Evolutionary conservation across 805 yeast species (phyloP).

Genomic region (Yueomyces sinensis): DNA sequence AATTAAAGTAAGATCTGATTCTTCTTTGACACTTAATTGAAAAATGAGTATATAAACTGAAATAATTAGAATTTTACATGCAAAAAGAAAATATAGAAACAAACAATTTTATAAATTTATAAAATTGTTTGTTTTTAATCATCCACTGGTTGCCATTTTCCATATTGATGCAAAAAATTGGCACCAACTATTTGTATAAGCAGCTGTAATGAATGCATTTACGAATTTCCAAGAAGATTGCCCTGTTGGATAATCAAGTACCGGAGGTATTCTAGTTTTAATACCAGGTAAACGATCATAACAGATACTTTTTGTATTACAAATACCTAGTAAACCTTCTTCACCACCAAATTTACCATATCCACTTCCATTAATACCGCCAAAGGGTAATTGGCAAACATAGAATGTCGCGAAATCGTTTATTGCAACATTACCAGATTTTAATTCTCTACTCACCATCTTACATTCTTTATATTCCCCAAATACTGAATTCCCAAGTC

Average conservation of each 20-base stretch:
- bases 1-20: no score
- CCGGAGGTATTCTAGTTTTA: conserved; percentile 73
- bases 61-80: background rate
- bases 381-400: conserved; percentile 93
- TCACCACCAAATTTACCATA: conserved; percentile 97
- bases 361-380: conserved; percentile 87
- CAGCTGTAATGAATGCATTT: conserved; percentile 65
- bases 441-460: conserved; percentile 46
- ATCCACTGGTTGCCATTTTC: no score
- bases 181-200: conserved; percentile 38
- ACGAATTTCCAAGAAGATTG: conserved; percentile 87
- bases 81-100: background rate
- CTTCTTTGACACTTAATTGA: no score
- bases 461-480: conserved; percentile 50
- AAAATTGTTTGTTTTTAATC: no score
- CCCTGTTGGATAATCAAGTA: conserved; percentile 82
- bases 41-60: background rate
- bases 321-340: conserved; percentile 87
- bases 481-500: conserved; percentile 85
- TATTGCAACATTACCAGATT: conserved; percentile 88
- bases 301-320: conserved; percentile 77
- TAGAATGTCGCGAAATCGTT: conserved; percentile 96
- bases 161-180: no score
- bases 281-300: conserved; percentile 71
- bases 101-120: background rate